Evolutionary conservation across 1,284 basidiomycete species (phyloP), one percentile per base, ranked within the genome.

Genomic region (Ganoderma meredithae): DNA sequence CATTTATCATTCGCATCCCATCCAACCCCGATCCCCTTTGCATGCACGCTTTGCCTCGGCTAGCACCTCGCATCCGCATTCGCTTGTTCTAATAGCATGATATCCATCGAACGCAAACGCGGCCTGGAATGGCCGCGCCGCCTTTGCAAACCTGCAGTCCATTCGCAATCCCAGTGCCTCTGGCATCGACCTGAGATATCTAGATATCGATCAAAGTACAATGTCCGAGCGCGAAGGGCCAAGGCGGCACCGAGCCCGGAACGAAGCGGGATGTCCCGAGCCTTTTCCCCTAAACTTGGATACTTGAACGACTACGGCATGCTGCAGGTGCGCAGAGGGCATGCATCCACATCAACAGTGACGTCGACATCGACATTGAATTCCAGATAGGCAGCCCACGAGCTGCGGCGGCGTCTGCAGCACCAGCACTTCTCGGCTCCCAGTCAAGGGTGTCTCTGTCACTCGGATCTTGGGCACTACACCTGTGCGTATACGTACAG

Each of bases 81-180:
- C 22, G 56, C 17, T 27, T 60, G 22, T 60, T 25, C 22, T 25
- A 60, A 6, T 41, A 40, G 33, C 39, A 39, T 41, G 15, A 40
- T 60, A 9, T 19, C 39, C 58, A 2, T 22, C 6, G 22, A 60
- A 25, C 39, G 25, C 39, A 60, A 49, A 39, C 39, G 12, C 62
- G 66, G 39, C 39, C 64, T 56, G 53, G 59, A 69, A 66, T 60
- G 68, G 64, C 68, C 47, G 64, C 52, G 70, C 66, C 66, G 39
- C 22, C 39, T 59, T 59, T 39, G 39, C n/a, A 41, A 40, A 39
- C 6, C 58, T 40, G 8, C 33, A 39, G 27, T 25, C 41, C 15
- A 9, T 19, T 39, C 13, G 19, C 33, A 22, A 22, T 9, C 60
- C 56, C 63, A 19, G 25, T 7, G 44, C 44, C 36, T 7, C 36